A percentile compares a stretch with the other conserved stretches of the same genome.
These are phyloP conservation scores for Tilletia horrida DNA, from an alignment of 1,284 basidiomycete genomes.

Conservation along the genomic window DNA sequence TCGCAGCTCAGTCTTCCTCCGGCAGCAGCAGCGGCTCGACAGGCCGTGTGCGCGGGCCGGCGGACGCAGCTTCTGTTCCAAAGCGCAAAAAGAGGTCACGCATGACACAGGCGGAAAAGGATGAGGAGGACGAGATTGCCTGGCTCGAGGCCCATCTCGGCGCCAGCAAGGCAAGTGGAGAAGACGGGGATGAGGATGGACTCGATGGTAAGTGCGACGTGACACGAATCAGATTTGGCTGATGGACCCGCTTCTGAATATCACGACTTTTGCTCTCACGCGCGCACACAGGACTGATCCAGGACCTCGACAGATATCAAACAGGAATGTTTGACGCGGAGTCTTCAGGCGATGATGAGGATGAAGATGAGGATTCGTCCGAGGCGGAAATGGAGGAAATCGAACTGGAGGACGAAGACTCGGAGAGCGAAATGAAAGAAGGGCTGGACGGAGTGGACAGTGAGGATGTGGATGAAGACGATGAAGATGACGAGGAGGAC, in stretches of 20 bases:
- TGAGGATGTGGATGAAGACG: slow-evolving; percentile 22
- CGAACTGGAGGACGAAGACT: slow-evolving; percentile 17
- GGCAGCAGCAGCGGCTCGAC: too few relatives aligned
- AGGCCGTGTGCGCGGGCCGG: neutral
- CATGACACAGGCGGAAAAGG: slow-evolving; percentile 41
- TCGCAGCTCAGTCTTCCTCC: slow-evolving; percentile 13
- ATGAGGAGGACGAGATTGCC: slow-evolving; percentile 53
- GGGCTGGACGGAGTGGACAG: slow-evolving; percentile 27
- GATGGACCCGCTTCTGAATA: neutral
- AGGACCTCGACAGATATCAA: slow-evolving; percentile 43
- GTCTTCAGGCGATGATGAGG: slow-evolving; percentile 25
- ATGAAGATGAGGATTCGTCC: slow-evolving; percentile 18
- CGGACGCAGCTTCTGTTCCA: slow-evolving; percentile 4
- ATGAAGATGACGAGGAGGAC: slow-evolving; percentile 17
- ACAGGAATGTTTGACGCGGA: slow-evolving; percentile 33
- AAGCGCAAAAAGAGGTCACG: slow-evolving; percentile 10
- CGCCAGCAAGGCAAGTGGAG: slow-evolving; percentile 25
- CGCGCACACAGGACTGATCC: slow-evolving; percentile 31
- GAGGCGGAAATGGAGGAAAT: slow-evolving; percentile 22
- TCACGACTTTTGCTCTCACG: neutral
- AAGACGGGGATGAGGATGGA: slow-evolving; percentile 24
- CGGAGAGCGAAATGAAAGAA: slow-evolving; percentile 26
- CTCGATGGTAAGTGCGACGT: slow-evolving; percentile 21
- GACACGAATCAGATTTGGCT: neutral
- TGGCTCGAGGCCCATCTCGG: slow-evolving; percentile 50